Evolutionary conservation across 257 asterid genomes (phyloP), one percentile per base, ranked within the genome.

Genomic region (Nicotiana tabacum): DNA sequence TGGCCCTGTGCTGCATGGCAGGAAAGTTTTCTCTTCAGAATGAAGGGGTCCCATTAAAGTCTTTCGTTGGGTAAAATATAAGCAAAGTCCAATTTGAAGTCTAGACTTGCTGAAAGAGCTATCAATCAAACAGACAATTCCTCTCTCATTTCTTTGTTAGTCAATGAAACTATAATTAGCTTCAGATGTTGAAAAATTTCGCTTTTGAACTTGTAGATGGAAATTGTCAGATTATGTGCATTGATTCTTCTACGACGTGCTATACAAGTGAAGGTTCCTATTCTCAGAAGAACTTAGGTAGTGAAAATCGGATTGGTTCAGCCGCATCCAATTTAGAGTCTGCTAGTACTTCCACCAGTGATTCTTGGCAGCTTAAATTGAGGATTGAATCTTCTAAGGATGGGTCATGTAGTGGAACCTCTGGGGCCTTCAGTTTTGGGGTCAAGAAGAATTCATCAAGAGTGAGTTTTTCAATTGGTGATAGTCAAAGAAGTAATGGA

Each of bases 381-480:
- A 89, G 95, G 88, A 85, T 88, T 17, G 91, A 89, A 78, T 91
- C 91, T 82, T 90, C 92, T 55, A 77, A 87, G 30, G 80, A 89
- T 65, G 94, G 89, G 57, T 89, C 91, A 58, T 87, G 96, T 83
- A 88, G 91, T 83, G 93, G 91, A 85, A 80, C 91, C 83, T 90
- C 88, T 32, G 84, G 69, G 77, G 85, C 60, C 83, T 81, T 83
- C 66, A 76, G 64, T 77, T 74, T 84, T 77, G 87, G 82, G 24
- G 64, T 67, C 68, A 83, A 89, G 70, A 84, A 85, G 46, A 39
- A 85, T 62, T 85, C 66, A 79, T 85, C 88, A 27, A 85, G 83
- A 78, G 37, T 69, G 81, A 89, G 84, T 76, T 68, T 69, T 83
- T 85, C 57, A 15, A 30, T 66, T 84, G 85, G 82, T 55, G 86